A percentile compares a stretch with the other conserved stretches of the same genome.
Conservation (phyloP, 140 eudicot genomes). For the Anethum foeniculum region DNA sequence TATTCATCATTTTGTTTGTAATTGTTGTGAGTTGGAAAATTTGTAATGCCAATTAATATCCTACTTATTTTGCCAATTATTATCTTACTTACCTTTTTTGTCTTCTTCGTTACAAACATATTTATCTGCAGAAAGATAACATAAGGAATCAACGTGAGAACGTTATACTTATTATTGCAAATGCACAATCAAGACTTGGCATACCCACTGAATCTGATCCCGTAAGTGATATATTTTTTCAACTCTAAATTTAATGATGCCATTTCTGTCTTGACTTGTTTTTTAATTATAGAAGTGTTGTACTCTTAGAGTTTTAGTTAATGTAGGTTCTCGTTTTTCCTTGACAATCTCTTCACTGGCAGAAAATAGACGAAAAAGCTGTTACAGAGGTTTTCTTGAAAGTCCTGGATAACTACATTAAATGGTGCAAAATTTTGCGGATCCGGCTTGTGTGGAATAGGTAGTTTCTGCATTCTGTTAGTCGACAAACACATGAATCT, state of each 20-base stretch:
- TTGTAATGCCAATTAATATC: not conserved
- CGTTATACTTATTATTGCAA: conserved; percentile 70
- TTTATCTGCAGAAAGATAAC: conserved; percentile 71
- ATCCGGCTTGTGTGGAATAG: conserved; percentile 77
- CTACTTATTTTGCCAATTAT: no score
- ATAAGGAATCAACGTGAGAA: conserved; percentile 92
- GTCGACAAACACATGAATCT: conserved; percentile 2
- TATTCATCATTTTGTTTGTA: no score
- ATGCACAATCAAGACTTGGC: conserved; percentile 88
- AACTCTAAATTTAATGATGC: no score
- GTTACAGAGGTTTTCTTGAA: conserved; percentile 76
- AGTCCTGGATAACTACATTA: conserved; percentile 89
- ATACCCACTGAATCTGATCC: conserved; percentile 73
- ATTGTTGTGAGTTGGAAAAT: not conserved
- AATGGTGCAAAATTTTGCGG: conserved; percentile 90
- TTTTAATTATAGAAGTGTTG: not conserved
- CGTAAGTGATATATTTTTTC: conserved; percentile 43
- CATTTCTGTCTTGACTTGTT: not conserved
- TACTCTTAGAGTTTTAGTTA: not conserved
- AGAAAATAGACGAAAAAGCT: conserved; percentile 88
- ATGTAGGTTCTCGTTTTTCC: not conserved
- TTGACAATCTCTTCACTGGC: conserved; percentile 17
- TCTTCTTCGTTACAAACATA: not conserved
- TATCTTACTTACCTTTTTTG: not conserved
- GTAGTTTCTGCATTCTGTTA: conserved; percentile 30